These are phyloP conservation scores for Paralagenidium karlingii DNA, from an alignment of 352 stramenopile species.

Conservation along the genomic window DNA sequence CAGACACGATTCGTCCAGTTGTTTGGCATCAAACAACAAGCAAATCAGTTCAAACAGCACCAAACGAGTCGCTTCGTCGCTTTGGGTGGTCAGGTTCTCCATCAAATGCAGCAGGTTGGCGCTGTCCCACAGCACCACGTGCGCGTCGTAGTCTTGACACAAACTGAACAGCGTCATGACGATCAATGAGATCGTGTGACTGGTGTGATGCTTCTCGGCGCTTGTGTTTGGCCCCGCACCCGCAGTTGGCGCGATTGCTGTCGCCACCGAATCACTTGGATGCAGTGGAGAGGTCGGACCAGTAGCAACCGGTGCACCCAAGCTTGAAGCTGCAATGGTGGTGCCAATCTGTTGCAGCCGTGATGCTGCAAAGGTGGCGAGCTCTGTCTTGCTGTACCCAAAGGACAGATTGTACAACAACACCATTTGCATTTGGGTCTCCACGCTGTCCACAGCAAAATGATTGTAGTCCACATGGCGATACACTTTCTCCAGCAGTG, in stretches of 20 bases:
- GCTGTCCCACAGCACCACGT: conserved; percentile 19
- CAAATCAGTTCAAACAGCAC: conserved; percentile 57
- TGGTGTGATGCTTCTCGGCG: too few species aligned
- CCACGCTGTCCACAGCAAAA: conserved; percentile 21
- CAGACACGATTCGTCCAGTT: conserved; percentile 22
- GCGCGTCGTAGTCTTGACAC: conserved; percentile 46
- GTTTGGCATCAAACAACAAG: conserved; percentile 41
- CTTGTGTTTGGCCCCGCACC: too few species aligned
- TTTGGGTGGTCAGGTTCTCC: conserved; percentile 17
- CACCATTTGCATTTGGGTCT: conserved; percentile 49
- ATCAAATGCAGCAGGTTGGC: conserved; percentile 20
- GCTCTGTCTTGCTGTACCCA: conserved; percentile 36
- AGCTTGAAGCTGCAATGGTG: too few species aligned
- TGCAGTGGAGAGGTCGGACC: too few species aligned
- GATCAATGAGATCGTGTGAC: conserved; percentile 18
- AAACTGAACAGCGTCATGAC: conserved; percentile 48
- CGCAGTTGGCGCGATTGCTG: too few species aligned
- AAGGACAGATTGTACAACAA: conserved; percentile 70
- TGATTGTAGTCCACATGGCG: conserved; percentile 21
- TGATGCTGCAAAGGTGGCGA: conserved; percentile 17
- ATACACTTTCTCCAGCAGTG: conserved; percentile 28
- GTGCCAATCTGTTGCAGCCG: conserved; percentile 20
- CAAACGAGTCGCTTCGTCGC: conserved; percentile 13
- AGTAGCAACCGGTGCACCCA: too few species aligned
- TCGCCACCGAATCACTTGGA: conserved; percentile 1